Evolutionary conservation across 208 protist genomes (phyloP).

Genomic region (Leptomonas pyrrhocoris): DNA sequence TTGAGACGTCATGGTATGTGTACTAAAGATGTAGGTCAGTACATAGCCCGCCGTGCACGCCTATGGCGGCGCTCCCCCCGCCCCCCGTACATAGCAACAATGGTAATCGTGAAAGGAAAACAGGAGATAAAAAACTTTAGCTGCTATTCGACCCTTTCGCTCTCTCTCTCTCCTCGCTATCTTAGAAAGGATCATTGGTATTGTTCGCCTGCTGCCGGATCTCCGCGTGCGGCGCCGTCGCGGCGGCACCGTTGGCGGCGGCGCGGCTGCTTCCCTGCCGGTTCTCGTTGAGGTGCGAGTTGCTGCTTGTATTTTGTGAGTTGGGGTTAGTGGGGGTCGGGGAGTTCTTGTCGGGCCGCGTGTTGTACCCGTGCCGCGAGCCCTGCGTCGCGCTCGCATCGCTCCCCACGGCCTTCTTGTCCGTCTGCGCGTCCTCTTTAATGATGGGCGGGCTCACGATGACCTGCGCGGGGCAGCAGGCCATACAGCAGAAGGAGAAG

Average conservation of each 20-base stretch:
- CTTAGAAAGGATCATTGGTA: constrained; percentile 15
- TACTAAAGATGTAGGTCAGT: too few species aligned
- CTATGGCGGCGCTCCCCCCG: neutral
- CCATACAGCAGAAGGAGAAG: constrained; percentile 42
- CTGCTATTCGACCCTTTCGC: too few species aligned
- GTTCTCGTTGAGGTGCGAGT: neutral
- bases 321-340: constrained; percentile 22
- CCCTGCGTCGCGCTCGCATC: neutral
- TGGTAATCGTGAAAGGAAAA: neutral
- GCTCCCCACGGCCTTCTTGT: constrained; percentile 12
- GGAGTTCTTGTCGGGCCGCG: constrained; percentile 1
- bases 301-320: neutral
- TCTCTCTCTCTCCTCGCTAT: neutral
- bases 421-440: constrained; percentile 1
- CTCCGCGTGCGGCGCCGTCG: neutral
- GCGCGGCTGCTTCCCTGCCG: neutral
- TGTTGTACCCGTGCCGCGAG: neutral
- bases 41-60: neutral
- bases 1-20: too few species aligned
- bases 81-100: neutral
- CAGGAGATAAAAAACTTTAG: neutral
- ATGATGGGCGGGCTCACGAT: constrained; percentile 41
- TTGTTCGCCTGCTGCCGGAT: neutral
- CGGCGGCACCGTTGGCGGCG: neutral
- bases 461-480: constrained; percentile 53